A percentile compares a stretch with the other conserved stretches of the same genome.
phyloP scores from a whole-genome alignment of 768 basidiomycete genomes.

The Boletus sensibilis region DNA sequence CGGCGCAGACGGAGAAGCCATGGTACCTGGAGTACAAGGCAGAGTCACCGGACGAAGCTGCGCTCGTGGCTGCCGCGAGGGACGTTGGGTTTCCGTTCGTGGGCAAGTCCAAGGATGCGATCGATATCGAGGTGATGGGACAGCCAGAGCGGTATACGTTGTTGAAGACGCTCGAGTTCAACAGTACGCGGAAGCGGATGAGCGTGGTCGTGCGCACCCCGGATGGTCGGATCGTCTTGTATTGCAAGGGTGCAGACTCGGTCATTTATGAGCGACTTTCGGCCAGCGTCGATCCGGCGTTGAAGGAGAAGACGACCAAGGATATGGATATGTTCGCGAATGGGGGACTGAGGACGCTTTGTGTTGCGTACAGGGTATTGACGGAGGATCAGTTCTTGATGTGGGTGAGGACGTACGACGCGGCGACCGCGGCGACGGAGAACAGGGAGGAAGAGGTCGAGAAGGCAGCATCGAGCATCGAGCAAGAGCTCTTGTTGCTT shows the following conservation, averaged over 20 bases:
- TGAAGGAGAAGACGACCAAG: constrained; percentile 76
- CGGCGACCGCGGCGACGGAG: constrained; percentile 70
- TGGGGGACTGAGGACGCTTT: constrained; percentile 85
- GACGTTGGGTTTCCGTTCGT: constrained; percentile 94
- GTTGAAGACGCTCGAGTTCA: constrained; percentile 88
- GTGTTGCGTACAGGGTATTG: constrained; percentile 79
- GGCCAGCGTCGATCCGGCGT: constrained; percentile 64
- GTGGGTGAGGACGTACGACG: constrained; percentile 82
- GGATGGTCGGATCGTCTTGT: constrained; percentile 77
- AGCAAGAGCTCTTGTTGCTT: constrained; percentile 78
- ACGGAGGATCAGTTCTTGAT: constrained; percentile 78
- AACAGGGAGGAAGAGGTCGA: constrained; percentile 92
- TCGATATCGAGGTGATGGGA: constrained; percentile 93
- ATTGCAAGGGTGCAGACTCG: constrained; percentile 96
- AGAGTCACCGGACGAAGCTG: constrained; percentile 94
- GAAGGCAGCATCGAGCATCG: constrained; percentile 79
- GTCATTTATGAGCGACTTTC: constrained; percentile 88
- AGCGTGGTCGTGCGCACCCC: constrained; percentile 86
- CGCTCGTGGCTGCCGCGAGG: constrained; percentile 86
- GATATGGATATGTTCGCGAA: constrained; percentile 97
- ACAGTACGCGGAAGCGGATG: constrained; percentile 93
- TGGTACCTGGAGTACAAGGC: constrained; percentile 86
- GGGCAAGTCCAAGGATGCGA: constrained; percentile 62
- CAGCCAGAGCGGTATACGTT: constrained; percentile 78
- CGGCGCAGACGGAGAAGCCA: constrained; percentile 60